Percentiles rank a stretch among this genome's conserved stretches.
These are phyloP conservation scores for Hypomyces rosellus DNA, from an alignment of 2,329 filamentous ascomycete genomes.

Conservation along the genomic window DNA sequence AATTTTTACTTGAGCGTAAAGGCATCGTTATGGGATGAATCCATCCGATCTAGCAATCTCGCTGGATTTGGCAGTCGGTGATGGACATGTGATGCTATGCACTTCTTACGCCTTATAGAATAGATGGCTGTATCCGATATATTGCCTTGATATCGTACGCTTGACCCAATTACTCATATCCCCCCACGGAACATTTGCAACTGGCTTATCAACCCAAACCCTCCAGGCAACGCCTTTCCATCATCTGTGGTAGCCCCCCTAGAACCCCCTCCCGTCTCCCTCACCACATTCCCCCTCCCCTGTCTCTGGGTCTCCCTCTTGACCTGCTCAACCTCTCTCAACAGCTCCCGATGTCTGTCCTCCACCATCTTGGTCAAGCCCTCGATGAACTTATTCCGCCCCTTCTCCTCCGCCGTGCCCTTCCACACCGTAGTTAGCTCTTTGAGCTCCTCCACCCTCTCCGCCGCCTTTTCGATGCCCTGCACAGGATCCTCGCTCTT, in stretches of 20 bases:
- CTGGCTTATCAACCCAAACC: conserved; percentile 57
- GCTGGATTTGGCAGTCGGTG: too few relatives aligned
- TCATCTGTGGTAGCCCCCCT: conserved; percentile 28
- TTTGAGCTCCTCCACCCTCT: conserved; percentile 70
- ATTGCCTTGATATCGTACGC: neutral
- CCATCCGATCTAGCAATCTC: too few relatives aligned
- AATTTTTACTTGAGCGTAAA: too few relatives aligned
- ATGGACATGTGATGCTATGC: too few relatives aligned
- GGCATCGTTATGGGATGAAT: too few relatives aligned
- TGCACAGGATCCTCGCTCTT: conserved; percentile 50
- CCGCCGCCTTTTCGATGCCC: conserved; percentile 67
- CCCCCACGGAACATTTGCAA: conserved; percentile 54
- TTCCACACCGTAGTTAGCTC: conserved; percentile 79
- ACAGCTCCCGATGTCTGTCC: conserved; percentile 54
- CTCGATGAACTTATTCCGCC: conserved; percentile 74
- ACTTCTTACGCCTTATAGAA: too few relatives aligned
- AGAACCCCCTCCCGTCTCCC: conserved; percentile 26
- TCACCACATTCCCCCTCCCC: conserved; percentile 25
- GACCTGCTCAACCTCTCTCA: conserved; percentile 45
- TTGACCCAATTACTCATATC: conserved; percentile 25
- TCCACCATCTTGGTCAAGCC: conserved; percentile 75
- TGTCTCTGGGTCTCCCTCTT: conserved; percentile 27
- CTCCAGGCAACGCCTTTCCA: conserved; percentile 39
- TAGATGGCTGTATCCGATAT: too few relatives aligned
- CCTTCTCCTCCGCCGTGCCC: conserved; percentile 92